Conservation (phyloP, 306 rosid genomes). For the Erythrophleum fordii region DNA sequence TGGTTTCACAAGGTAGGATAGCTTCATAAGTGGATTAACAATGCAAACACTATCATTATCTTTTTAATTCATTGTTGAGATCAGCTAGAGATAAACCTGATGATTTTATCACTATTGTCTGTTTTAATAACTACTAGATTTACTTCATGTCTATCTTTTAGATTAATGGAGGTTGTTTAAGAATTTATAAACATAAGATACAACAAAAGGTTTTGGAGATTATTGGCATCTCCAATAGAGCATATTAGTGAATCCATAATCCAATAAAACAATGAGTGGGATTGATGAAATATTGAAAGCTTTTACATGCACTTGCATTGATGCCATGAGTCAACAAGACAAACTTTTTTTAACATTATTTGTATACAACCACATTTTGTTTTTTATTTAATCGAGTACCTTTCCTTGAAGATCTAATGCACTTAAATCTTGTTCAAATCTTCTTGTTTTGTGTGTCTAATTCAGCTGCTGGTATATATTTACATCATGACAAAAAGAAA, state of each 20-base stretch:
- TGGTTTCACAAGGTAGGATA: too few species aligned
- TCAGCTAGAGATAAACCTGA: too few species aligned
- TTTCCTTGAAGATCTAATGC: conserved; percentile 12
- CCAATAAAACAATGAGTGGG: not conserved
- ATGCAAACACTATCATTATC: too few species aligned
- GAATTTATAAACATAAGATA: conserved; percentile 80
- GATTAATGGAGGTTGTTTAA: conserved; percentile 94
- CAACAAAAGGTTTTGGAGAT: conserved; percentile 86
- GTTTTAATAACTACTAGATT: conserved; percentile 8
- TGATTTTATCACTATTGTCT: not conserved
- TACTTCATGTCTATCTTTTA: conserved; percentile 38
- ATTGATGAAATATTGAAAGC: conserved; percentile 28
- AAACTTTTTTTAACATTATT: not conserved
- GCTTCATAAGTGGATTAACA: too few species aligned
- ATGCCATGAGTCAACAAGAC: not conserved
- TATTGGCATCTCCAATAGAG: conserved; percentile 81
- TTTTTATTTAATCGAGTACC: not conserved
- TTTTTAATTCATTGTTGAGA: too few species aligned
- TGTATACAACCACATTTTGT: not conserved
- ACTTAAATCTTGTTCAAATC: not conserved
- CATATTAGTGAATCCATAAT: conserved; percentile 55
- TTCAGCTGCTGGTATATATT: too few species aligned
- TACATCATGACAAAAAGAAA: too few species aligned
- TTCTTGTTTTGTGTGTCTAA: too few species aligned
- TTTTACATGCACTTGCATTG: conserved; percentile 5